Conservation (phyloP, 176 grass and related monocot species). For the Zea mays region Zm-B73-REFERENCE-NAM-5.0 NC_050101.1:132999501-133000000, state of each 20-base stretch:
- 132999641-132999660: constrained; percentile 22
- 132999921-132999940: not conserved
- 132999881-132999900: not conserved
- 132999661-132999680: constrained; percentile 25
- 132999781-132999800: not conserved
- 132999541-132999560: constrained; percentile 31
- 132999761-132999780: constrained; percentile 1
- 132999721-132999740: no score
- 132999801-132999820: not conserved
- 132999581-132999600: constrained; percentile 4
- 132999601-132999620: constrained; percentile 12
- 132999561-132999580: constrained; percentile 22
- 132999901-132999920: constrained; percentile 17
- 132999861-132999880: constrained; percentile 16
- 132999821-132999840: not conserved
- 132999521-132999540: not conserved
- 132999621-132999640: constrained; percentile 21
- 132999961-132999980: constrained; percentile 28
- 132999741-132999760: not conserved
- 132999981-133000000: constrained; percentile 50
- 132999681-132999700: constrained; percentile 37
- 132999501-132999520: constrained; percentile 22
- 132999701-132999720: not conserved
- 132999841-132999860: not conserved
- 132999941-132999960: not conserved